Base-by-base conservation (phyloP, 768 basidiomycete genomes). In the Mycena indigotica region DNA sequence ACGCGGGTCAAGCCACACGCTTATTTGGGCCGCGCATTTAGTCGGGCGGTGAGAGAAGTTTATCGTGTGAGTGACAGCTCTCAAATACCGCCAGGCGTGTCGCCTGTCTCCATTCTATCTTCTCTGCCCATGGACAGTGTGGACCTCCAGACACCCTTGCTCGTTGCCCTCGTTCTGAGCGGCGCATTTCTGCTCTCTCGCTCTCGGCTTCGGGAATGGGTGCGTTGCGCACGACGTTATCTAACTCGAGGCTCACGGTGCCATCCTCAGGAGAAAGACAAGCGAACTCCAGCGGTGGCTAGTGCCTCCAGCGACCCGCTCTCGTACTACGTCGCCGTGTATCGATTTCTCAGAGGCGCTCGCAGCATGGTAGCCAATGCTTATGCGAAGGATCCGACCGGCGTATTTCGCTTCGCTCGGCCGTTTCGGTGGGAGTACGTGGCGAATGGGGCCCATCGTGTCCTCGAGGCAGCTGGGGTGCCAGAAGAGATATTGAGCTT, bases 341-440 rank as follows among this genome's bases (percentile, higher is more conserved):
- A 50, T 3, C 16, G 30, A 24, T 26, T 51, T 17, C 19, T 57
- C 5, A 3, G 12, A 16, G n/a, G 38, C 21, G 24, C 44, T 21
- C n/a, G 32, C 1, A 52, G 28, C 5, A 17, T 55, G 17, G 24
- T 60, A 13, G 19, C 38, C n/a, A 12, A 21, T 1, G 58, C 46
- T 3, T 60, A 53, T 35, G 8, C 16, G 8, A 23, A 28, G 16
- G 28, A 55, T 32, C 53, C 48, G 2, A 29, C 13, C 1, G 19
- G 50, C 4, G n/a, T 55, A 28, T 60, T 60, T 25, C 58, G 58
- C 17, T 25, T 60, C 1, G 15, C 58, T 16, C 30, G 48, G 5
- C 13, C 45, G 2, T 60, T 38, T 16, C n/a, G 32, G 3, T 60
- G 49, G 48, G 29, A 55, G 13, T 55, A 45, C 21, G 52, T 60